Conservation (phyloP, 306 rosid species). For the Quercus alba region DNA sequence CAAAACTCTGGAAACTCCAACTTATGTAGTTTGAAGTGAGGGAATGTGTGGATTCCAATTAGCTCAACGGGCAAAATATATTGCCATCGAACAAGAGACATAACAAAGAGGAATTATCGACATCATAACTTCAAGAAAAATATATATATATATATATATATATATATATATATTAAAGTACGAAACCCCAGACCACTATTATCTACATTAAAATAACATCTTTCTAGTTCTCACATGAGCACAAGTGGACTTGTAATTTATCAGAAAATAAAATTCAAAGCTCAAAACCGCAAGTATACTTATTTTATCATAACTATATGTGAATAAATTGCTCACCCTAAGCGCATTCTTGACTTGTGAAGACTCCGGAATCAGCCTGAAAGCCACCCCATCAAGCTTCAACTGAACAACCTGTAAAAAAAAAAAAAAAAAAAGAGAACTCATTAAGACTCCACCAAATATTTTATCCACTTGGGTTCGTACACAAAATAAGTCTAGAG, state of each 20-base stretch:
- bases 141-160: no score
- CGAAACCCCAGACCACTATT: background rate
- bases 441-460: background rate
- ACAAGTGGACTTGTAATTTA: background rate
- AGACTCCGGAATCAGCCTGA: constrained; percentile 80
- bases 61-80: no score
- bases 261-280: background rate
- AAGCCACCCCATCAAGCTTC: constrained; percentile 82
- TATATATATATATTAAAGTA: background rate
- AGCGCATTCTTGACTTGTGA: constrained; percentile 75
- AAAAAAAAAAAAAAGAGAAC: background rate
- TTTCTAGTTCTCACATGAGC: background rate
- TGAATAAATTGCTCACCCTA: constrained; percentile 38
- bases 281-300: background rate
- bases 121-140: no score
- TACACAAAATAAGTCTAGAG: background rate
- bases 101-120: no score
- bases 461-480: background rate
- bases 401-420: constrained; percentile 75
- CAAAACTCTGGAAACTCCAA: background rate
- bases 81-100: no score
- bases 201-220: background rate
- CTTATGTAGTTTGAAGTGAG: background rate
- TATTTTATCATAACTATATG: background rate
- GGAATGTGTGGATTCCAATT: background rate